Base-by-base conservation (phyloP, 148 eudicot species). In the Persicaria tinctoria region DNA sequence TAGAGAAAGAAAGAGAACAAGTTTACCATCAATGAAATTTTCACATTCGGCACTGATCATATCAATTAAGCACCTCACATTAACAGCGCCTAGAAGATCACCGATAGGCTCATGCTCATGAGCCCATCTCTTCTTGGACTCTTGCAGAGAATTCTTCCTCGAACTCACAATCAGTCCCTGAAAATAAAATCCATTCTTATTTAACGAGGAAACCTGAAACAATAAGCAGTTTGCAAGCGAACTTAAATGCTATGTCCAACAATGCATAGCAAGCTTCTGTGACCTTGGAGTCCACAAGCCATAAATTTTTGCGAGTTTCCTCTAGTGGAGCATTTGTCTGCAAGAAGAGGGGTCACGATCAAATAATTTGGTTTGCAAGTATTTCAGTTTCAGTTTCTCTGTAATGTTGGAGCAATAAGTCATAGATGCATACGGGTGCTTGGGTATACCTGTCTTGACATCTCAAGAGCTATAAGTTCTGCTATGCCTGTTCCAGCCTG, bases 401-500 rank as follows among this genome's bases (percentile, higher is more conserved):
- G 14, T 57, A 57, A 5, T 6, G 23, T 51, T 51, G 41, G 14
- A 18, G 46, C 23, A 38, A 18, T 13, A 27, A n/a, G 32, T n/a
- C 63, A 14, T 12, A 70, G 41, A 32, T 32, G 41, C 41, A 32
- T 32, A 32, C 2, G 41, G 41, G 41, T 14, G 73, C 18, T 4
- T 8, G 60, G 68, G 4, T 63, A 73, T 80, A 93, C 98, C 96
- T 88, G 87, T 79, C 84, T 93, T 68, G 93, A 90, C 85, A 93
- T 89, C 88, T 89, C 96, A 73, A 86, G 87, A 57, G 98, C 98
- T 64, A 93, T 93, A 75, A 93, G 96, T 77, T 90, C 96, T 38
- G 98, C 98, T 72, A 89, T 93, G 49, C 98, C 98, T 45, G 96
- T 93, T 45, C 98, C 93, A 11, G 98, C 93, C 98, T 93, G 86